phyloP scores from a whole-genome alignment of 2,329 filamentous ascomycete genomes.

The Shiraia bambusicola region DNA sequence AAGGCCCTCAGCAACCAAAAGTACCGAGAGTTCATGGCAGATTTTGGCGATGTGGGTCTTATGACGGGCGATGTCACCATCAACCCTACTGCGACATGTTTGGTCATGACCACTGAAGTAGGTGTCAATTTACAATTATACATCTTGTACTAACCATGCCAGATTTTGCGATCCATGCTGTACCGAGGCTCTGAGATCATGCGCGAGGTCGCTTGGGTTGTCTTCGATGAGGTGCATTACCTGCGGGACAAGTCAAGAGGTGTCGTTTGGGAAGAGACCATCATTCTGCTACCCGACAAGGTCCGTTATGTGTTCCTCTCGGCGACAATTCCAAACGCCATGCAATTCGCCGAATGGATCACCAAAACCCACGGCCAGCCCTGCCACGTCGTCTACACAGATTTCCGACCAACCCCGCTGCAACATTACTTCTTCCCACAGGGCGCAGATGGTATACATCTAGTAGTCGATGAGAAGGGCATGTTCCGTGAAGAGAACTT shows the following conservation, averaged over 20 bases:
- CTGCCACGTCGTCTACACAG: slow-evolving; percentile 98
- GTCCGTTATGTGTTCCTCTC: slow-evolving; percentile 98
- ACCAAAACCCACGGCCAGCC: slow-evolving; percentile 96
- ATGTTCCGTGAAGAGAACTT: slow-evolving; percentile 97
- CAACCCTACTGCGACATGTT: slow-evolving; percentile 94
- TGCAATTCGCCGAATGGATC: slow-evolving; percentile 99
- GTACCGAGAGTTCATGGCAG: slow-evolving; percentile 91
- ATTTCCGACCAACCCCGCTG: slow-evolving; percentile 93
- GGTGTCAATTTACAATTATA: slow-evolving; percentile 3
- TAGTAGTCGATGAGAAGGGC: slow-evolving; percentile 96
- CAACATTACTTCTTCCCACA: slow-evolving; percentile 98
- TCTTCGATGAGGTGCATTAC: slow-evolving; percentile 99
- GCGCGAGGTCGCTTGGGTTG: slow-evolving; percentile 97
- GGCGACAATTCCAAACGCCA: slow-evolving; percentile 96
- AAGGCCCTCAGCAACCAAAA: slow-evolving; percentile 99
- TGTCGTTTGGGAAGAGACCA: slow-evolving; percentile 99
- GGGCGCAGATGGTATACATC: slow-evolving; percentile 86
- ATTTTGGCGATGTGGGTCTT: slow-evolving; percentile 94
- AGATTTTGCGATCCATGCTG: slow-evolving; percentile 95
- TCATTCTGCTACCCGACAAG: slow-evolving; percentile 96
- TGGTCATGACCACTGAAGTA: slow-evolving; percentile 96
- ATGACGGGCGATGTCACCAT: slow-evolving; percentile 99
- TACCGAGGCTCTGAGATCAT: slow-evolving; percentile 98
- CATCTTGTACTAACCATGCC: slow-evolving; percentile 17
- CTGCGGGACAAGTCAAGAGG: slow-evolving; percentile 91